phyloP scores from a whole-genome alignment of 345 rosid genomes.

The Pistacia vera region DNA sequence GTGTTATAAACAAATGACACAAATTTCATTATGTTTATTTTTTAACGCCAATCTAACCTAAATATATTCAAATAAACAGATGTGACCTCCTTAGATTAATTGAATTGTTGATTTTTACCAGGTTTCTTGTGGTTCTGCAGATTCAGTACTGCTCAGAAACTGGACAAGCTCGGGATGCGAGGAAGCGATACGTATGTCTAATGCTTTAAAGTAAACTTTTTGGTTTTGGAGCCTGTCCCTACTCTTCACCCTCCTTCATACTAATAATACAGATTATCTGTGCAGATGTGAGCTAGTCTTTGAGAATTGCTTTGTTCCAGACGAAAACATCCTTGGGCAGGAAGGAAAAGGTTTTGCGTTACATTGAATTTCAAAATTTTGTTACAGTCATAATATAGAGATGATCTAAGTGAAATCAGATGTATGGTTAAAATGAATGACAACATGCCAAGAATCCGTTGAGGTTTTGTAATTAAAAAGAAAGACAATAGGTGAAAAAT shows the following conservation, averaged over 20 bases:
- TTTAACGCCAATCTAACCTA: background rate
- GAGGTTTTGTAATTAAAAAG: too few species aligned
- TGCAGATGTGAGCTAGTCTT: conserved; percentile 94
- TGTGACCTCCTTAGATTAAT: background rate
- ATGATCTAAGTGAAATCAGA: conserved; percentile 4
- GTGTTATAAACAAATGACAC: background rate
- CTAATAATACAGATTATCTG: conserved; percentile 37
- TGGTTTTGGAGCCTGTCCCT: conserved; percentile 15
- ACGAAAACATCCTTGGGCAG: conserved; percentile 81
- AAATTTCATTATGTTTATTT: background rate
- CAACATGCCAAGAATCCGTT: background rate
- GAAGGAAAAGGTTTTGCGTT: conserved; percentile 86
- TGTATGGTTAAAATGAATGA: background rate
- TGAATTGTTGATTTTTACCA: background rate
- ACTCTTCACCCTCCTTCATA: conserved; percentile 18
- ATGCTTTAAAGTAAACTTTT: conserved; percentile 21
- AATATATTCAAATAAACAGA: background rate
- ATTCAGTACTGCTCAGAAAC: conserved; percentile 91
- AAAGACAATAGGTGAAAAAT: too few species aligned
- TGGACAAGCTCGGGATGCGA: conserved; percentile 97
- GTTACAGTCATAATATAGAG: background rate
- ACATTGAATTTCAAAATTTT: conserved; percentile 23
- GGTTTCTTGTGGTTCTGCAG: conserved; percentile 49
- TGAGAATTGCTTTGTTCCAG: conserved; percentile 86
- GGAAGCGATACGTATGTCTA: conserved; percentile 90